A percentile compares a stretch with the other conserved stretches of the same genome.
phyloP scores from a whole-genome alignment of 2,329 filamentous ascomycete genomes.

The Epichloe sylvatica region DNA sequence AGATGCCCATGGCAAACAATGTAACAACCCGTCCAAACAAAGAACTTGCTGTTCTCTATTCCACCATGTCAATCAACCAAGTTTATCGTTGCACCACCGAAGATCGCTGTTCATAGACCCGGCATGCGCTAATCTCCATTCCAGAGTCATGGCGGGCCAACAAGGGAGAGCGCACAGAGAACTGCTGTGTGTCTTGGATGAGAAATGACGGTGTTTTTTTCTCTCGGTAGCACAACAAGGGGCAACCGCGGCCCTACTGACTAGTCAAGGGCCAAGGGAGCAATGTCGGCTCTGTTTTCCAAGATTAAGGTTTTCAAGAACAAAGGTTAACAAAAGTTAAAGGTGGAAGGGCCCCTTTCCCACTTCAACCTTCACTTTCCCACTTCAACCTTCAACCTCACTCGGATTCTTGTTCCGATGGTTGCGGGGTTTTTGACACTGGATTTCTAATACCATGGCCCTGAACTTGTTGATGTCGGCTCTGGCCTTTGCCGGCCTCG shows the following conservation, averaged over 20 bases:
- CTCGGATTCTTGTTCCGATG: neutral
- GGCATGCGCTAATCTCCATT: neutral
- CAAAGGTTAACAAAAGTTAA: neutral
- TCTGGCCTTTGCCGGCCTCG: constrained; percentile 13
- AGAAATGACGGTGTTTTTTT: neutral
- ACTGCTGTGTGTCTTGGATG: neutral
- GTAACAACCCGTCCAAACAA: too few relatives aligned
- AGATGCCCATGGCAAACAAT: too few relatives aligned
- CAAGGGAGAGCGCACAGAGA: neutral
- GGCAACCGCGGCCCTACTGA: neutral
- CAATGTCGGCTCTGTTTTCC: neutral
- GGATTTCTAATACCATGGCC: constrained; percentile 5
- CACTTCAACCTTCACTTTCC: neutral
- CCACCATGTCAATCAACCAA: neutral
- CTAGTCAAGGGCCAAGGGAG: neutral
- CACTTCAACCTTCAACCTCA: neutral
- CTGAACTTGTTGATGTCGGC: constrained; percentile 6
- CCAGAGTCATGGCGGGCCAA: neutral
- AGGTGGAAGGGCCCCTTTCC: neutral
- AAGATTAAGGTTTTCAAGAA: too few relatives aligned
- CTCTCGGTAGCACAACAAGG: neutral
- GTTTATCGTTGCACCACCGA: neutral
- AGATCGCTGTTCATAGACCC: neutral
- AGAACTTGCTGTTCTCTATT: too few relatives aligned
- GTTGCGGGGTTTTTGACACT: neutral